phyloP scores from a whole-genome alignment of 1,284 basidiomycete species.

The Puccinia triticina region DNA sequence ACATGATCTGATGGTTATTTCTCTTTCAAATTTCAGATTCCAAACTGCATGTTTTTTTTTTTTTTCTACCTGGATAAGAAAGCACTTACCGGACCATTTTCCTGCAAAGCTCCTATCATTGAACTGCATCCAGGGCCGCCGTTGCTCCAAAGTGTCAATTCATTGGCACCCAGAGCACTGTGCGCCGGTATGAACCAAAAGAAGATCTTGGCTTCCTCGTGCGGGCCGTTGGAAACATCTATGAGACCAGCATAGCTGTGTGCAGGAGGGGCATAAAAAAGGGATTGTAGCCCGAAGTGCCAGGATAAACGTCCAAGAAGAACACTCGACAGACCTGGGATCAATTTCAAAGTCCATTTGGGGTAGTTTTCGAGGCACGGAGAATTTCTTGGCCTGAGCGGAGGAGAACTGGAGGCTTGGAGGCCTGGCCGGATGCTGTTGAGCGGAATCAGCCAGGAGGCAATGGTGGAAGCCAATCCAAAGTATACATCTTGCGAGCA shows the following conservation, averaged over 20 bases:
- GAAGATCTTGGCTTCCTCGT: conserved; percentile 75
- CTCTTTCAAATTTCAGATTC: not conserved
- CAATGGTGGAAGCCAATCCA: not conserved
- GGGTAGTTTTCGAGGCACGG: conserved; percentile 7
- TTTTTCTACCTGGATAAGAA: not conserved
- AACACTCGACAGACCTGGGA: not conserved
- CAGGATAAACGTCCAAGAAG: not conserved
- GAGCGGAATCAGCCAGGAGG: not conserved
- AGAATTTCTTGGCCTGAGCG: not conserved
- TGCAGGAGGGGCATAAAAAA: not conserved
- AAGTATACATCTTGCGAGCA: not conserved
- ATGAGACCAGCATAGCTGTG: conserved; percentile 69
- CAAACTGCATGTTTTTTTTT: no score
- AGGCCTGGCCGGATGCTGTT: not conserved
- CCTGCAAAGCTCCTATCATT: conserved; percentile 75
- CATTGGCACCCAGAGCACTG: conserved; percentile 70
- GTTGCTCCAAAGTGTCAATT: conserved; percentile 63
- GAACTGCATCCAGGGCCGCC: conserved; percentile 71
- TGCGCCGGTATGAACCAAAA: conserved; percentile 86
- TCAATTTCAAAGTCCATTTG: conserved; percentile 15
- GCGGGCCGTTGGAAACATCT: conserved; percentile 68
- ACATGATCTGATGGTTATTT: conserved; percentile 58
- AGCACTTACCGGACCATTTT: conserved; percentile 70
- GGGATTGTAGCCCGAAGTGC: not conserved
- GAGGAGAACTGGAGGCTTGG: conserved; percentile 15